Base-by-base conservation (phyloP, 2,329 filamentous ascomycete genomes). In the Aureobasidium musti region DNA sequence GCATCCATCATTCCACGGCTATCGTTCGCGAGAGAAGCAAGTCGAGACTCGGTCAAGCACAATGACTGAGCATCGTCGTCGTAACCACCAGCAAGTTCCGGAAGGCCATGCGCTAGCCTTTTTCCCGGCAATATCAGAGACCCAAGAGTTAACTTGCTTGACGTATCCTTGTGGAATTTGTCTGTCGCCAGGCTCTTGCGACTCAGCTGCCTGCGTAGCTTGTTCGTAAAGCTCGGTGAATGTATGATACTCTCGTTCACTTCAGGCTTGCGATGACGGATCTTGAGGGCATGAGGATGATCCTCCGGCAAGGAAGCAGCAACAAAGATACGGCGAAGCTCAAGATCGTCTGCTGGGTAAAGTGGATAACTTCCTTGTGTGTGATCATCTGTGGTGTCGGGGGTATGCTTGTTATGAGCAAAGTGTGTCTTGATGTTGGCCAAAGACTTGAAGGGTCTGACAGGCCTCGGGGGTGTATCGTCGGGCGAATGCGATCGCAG, bases 251-350 rank as follows among this genome's bases (percentile, higher is more conserved):
- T 68, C 35, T 67, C 57, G 56, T 68, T 63, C 10, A 69, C 39
- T 7, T 64, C 60, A 5, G 64, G 56, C 37, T 68, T 67, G 43
- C 68, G 69, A 53, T 68, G 54, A 6, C 65, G 60, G 23, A 75
- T 63, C 11, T 54, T 67, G 13, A 74, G 64, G 47, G 73, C 72
- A 61, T 75, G 70, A 11, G 74, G 74, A 67, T 76, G 74, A 39
- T 74, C 73, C 28, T 72, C 70, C 11, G 74, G 74, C 21, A 76
- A 66, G 26, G 68, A 71, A 2, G 74, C 71, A 21, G 71, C 69
- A 28, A 73, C 70, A 56, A 75, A 72, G 35, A 75, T 70, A 39
- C 65, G 67, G 41, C 69, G 68, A 49, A 73, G 65, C 43, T 69
- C 66, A 19, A 68, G 47, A 21, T 64, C 59, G 26, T 67, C 66